phyloP scores from a whole-genome alignment of 208 protist species.

The Trypanosoma avium region DNA sequence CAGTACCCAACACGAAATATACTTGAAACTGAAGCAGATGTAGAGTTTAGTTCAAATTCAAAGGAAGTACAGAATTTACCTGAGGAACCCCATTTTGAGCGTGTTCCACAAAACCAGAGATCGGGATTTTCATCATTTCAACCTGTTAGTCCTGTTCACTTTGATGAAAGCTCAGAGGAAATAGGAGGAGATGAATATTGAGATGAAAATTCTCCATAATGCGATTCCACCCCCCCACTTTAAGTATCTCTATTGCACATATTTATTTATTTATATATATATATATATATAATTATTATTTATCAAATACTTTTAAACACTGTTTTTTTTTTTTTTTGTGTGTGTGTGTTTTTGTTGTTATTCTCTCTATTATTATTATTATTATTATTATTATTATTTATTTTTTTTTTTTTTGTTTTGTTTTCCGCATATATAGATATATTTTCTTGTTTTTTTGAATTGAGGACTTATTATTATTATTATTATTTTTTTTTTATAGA shows the following conservation, averaged over 20 bases:
- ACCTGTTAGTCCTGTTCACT: slow-evolving; percentile 65
- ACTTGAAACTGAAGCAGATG: slow-evolving; percentile 41
- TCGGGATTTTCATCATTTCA: slow-evolving; percentile 40
- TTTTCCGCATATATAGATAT: not conserved
- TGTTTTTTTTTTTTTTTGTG: too few relatives aligned
- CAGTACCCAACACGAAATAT: slow-evolving; percentile 26
- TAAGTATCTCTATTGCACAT: too few relatives aligned
- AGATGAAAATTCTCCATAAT: too few relatives aligned
- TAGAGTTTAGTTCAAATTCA: slow-evolving; percentile 45
- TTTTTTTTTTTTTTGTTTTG: not conserved
- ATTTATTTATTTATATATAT: too few relatives aligned
- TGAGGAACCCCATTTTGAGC: slow-evolving; percentile 46
- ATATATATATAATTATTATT: too few relatives aligned
- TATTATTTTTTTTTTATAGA: not conserved
- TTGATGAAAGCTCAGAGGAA: slow-evolving; percentile 40
- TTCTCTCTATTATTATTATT: too few relatives aligned
- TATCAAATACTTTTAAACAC: too few relatives aligned
- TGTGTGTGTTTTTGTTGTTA: too few relatives aligned
- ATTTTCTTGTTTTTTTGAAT: not conserved
- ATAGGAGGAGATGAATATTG: slow-evolving; percentile 13
- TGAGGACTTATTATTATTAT: too few relatives aligned
- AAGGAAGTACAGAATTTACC: slow-evolving; percentile 12
- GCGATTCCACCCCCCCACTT: too few relatives aligned
- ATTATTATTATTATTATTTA: too few relatives aligned
- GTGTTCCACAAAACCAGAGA: slow-evolving; percentile 77